Base-by-base conservation (phyloP, 2,329 filamentous ascomycete species). In the Chrysoporthe austroafricana region DNA sequence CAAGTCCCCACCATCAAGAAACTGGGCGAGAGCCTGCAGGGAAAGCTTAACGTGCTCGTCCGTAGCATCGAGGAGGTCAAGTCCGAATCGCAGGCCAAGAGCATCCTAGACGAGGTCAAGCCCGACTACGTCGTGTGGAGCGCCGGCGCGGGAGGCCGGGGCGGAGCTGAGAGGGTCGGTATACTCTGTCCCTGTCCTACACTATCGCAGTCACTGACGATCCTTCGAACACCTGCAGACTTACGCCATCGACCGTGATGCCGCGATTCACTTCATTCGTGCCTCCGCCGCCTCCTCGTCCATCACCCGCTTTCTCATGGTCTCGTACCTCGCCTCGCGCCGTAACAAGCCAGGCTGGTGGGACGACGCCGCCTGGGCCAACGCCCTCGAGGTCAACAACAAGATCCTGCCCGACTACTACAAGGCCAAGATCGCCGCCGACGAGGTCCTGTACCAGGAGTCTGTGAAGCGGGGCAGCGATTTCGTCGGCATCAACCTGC, bases 41-140 rank as follows among this genome's bases (percentile, higher is more conserved):
- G 90, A 36, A 90, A 86, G 70, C 79, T 96, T 48, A 84, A 87
- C 64, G 89, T 94, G 3, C 81, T 94, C 0, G 83, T 95, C 18
- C 85, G 85, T 74, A 92, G 88, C 74, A 79, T 95, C 26, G 91
- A 92, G 64, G 90, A 93, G 21, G 84, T 94, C 52, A 88, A 87
- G 76, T 87, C 81, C 64, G 84, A 88, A 62, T 80, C 79, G 0
- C 85, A 90, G 70, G 92, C 91, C 1, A 81, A 86, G 72, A 80
- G 79, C 48, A 85, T 94, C 67, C 77, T 95, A 50, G 82, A 86
- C 70, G 80, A 84, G 72, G 85, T 88, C 26, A 84, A 85, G 76
- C 81, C 86, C 1, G 88, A 92, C 76, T 91, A 88, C 76, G 83
- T 92, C 42, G 85, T 91, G 70, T 92, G 88, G 87, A 87, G 85